Base-by-base conservation (phyloP, 176 grass and related monocot species). In the Poa annua region DNA sequence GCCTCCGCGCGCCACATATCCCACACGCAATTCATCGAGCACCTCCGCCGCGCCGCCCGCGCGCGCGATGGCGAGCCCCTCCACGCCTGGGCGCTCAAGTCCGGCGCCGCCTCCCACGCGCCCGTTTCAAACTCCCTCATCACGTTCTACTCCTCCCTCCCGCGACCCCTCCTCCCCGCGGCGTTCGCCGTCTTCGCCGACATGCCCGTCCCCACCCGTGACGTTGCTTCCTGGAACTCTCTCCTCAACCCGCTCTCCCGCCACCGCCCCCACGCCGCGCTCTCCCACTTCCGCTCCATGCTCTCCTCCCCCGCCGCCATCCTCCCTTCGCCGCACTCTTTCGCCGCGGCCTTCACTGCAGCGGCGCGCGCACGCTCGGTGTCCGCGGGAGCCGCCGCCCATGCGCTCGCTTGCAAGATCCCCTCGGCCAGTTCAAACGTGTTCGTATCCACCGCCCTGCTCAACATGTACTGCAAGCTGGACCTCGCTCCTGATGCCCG, bases 381-480 rank as follows among this genome's bases (percentile, higher is more conserved):
- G 11, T 41, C 32, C 5, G 82, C 53, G 1, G 79, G 80, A 20
- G 59, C 77, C 26, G 80, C 51, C 39, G 75, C 80, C 10, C 82
- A 92, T 51, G 85, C 88, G 9, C 80, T 90, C 71, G 60, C 86
- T 11, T 87, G 87, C 41, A 87, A 92, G 66, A 21, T 92, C n/a
- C 87, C 85, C 52, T 84, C 75, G 3, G 59, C 75, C 1, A 57
- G 21, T 2, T 77, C 73, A 22, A 83, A 89, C 21, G 88, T 96
- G 48, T 92, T 91, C 69, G 62, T 89, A 2, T 84, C 62, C 11
- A 96, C 88, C 53, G 74, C 88, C 42, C 59, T 92, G 33, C 62
- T 96, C 11, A 96, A 77, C 16, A 88, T 96, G 93, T 96, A 96
- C 33, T 90, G 90, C 24, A 96, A 96, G 74, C 36, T 90, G 33